phyloP scores from a whole-genome alignment of 164 flowering plant genomes.

The Euptelea pleiosperma region DNA sequence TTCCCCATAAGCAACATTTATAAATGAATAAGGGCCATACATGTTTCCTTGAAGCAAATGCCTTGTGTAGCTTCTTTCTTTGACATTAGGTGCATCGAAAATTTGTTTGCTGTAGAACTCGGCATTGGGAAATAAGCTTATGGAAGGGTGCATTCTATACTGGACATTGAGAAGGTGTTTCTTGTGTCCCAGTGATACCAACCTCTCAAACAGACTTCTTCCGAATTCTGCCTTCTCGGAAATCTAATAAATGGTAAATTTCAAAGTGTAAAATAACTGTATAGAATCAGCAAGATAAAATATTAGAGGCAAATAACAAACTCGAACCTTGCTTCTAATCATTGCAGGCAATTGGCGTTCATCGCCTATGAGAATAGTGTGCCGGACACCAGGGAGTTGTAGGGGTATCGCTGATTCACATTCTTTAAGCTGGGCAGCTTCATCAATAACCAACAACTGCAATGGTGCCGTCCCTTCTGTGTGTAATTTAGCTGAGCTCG shows the following conservation, averaged over 20 bases:
- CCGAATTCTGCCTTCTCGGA: conserved; percentile 26
- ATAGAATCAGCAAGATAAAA: background rate
- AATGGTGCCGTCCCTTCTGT: conserved; percentile 16
- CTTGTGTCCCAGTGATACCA: conserved; percentile 17
- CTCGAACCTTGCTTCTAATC: conserved; percentile 42
- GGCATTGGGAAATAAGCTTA: conserved; percentile 32
- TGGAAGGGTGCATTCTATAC: conserved; percentile 40
- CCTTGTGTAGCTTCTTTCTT: conserved; percentile 3
- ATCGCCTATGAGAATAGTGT: conserved; percentile 59
- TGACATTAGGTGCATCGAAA: conserved; percentile 24
- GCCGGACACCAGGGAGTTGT: conserved; percentile 38
- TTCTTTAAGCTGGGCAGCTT: conserved; percentile 67
- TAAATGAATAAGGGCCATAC: conserved; percentile 29
- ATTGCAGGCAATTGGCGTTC: conserved; percentile 56
- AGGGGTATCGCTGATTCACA: conserved; percentile 56
- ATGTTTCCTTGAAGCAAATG: conserved; percentile 18
- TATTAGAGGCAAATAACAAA: background rate
- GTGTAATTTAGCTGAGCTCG: conserved; percentile 29
- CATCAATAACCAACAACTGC: conserved; percentile 42
- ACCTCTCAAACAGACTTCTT: conserved; percentile 29
- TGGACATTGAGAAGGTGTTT: conserved; percentile 36
- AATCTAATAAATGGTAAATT: conserved; percentile 4
- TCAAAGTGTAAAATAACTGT: background rate
- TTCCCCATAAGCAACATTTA: conserved; percentile 22
- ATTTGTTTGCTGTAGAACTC: conserved; percentile 22